phyloP scores from a whole-genome alignment of 2,329 filamentous ascomycete species.

The Stachybotrys echinatus region DNA sequence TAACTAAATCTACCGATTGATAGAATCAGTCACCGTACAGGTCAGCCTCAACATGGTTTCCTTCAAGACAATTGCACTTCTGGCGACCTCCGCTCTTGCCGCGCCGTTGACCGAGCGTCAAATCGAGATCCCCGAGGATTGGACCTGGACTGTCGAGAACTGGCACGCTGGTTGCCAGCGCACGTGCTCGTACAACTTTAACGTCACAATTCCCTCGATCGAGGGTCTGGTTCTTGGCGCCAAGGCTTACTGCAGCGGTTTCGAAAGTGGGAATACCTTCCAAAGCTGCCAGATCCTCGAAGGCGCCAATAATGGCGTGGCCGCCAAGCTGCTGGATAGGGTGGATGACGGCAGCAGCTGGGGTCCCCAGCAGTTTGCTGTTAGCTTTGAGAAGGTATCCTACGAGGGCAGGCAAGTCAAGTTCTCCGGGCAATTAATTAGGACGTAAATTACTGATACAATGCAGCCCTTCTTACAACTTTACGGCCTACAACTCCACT shows the following conservation, averaged over 20 bases:
- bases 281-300: not conserved
- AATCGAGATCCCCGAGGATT: not conserved
- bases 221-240: not conserved
- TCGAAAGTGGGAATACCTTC: not conserved
- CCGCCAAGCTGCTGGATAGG: constrained; percentile 1
- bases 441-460: not conserved
- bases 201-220: constrained; percentile 1
- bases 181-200: constrained; percentile 1
- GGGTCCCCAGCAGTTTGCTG: constrained; percentile 1
- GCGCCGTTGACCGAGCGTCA: constrained; percentile 1
- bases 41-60: constrained; percentile 1
- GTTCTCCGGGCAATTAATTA: not conserved
- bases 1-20: no score
- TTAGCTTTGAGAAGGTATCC: constrained; percentile 1
- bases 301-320: constrained; percentile 1
- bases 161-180: constrained; percentile 1
- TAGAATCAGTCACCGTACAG: no score
- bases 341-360: not conserved
- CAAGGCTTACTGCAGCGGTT: constrained; percentile 1
- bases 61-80: not conserved
- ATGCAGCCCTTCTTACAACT: constrained; percentile 1
- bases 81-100: constrained; percentile 1
- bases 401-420: constrained; percentile 1
- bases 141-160: constrained; percentile 1
- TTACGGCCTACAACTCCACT: constrained; percentile 2